A percentile compares a stretch with the other conserved stretches of the same genome.
phyloP scores from a whole-genome alignment of 2,329 filamentous ascomycete species.

The Cercospora sp. region DNA sequence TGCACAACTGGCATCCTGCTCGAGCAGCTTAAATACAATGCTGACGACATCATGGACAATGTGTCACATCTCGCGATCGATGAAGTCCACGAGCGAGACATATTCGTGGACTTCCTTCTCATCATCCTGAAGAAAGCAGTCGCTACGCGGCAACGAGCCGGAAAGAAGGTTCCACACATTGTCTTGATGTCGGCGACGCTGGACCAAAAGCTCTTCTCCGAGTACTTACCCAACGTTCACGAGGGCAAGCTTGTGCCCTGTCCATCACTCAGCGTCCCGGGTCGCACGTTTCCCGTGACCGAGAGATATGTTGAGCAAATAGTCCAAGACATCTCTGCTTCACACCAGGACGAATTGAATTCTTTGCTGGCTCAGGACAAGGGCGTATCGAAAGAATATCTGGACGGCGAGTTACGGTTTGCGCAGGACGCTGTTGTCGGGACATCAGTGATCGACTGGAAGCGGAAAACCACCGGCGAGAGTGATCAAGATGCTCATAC shows the following conservation, averaged over 20 bases:
- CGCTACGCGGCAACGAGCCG: constrained; percentile 36
- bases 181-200: constrained; percentile 54
- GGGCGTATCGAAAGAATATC: constrained; percentile 22
- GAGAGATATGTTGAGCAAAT: constrained; percentile 48
- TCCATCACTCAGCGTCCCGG: constrained; percentile 47
- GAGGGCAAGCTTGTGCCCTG: constrained; percentile 40
- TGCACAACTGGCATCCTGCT: constrained; percentile 55
- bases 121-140: constrained; percentile 48
- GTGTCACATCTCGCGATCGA: constrained; percentile 54
- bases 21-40: constrained; percentile 45
- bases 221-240: constrained; percentile 44
- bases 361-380: constrained; percentile 13
- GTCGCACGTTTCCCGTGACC: constrained; percentile 46
- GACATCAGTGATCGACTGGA: constrained; percentile 43
- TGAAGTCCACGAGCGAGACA: constrained; percentile 53
- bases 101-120: constrained; percentile 50
- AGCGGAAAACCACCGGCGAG: constrained; percentile 34
- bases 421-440: constrained; percentile 13
- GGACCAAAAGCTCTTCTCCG: constrained; percentile 48
- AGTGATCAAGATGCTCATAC: constrained; percentile 28
- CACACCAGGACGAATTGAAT: constrained; percentile 29
- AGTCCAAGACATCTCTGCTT: constrained; percentile 34
- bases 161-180: constrained; percentile 45
- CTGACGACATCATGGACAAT: constrained; percentile 43
- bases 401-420: constrained; percentile 28